These are phyloP conservation scores for Nicotiana obtusifolia DNA, from an alignment of 257 asterid species.

Conservation along the genomic window DNA sequence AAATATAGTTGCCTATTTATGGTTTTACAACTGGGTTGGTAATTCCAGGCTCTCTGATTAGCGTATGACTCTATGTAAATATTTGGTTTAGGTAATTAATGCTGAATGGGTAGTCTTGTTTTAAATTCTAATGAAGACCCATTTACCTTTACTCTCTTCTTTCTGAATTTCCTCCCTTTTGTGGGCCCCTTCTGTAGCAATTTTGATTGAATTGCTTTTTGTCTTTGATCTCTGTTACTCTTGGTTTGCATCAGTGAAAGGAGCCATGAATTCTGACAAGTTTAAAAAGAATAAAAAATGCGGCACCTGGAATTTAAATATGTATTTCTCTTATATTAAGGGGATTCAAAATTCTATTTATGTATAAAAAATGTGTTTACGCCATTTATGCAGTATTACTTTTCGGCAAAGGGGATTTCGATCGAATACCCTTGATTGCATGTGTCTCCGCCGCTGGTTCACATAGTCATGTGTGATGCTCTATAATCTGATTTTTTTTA, in stretches of 20 bases:
- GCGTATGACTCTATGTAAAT: neutral
- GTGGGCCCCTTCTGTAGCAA: neutral
- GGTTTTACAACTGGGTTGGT: neutral
- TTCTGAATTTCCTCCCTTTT: neutral
- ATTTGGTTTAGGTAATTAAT: neutral
- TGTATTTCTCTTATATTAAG: no score
- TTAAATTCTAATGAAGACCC: neutral
- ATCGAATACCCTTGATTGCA: no score
- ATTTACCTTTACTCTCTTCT: neutral
- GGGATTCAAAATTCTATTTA: no score
- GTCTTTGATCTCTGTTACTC: neutral
- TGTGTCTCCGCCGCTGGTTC: no score
- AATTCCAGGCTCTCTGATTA: neutral
- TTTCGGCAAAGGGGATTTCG: no score
- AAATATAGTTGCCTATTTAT: neutral
- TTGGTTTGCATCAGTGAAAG: neutral
- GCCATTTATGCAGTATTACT: no score
- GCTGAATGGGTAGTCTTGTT: neutral
- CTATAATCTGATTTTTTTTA: neutral
- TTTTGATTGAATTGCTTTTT: neutral
- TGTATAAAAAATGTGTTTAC: no score
- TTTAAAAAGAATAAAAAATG: no score
- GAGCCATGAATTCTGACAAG: no score
- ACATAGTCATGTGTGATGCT: neutral
- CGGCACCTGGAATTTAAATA: no score